Conservation (phyloP, 768 basidiomycete species). For the Pulveroboletus frians region DNA sequence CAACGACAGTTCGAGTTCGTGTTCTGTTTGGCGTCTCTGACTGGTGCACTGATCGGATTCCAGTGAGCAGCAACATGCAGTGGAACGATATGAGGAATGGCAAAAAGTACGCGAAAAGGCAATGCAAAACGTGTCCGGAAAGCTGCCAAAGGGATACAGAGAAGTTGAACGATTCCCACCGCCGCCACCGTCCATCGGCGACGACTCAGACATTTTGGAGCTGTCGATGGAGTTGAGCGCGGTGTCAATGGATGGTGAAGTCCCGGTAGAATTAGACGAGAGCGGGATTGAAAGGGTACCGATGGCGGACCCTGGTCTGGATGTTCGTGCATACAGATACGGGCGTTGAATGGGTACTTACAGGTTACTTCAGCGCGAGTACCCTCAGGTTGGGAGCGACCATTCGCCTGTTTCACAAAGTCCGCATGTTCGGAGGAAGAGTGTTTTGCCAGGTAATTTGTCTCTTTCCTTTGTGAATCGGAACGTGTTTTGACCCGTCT, state of each 20-base stretch:
- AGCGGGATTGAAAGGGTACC: slow-evolving; percentile 84
- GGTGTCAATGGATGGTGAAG: slow-evolving; percentile 65
- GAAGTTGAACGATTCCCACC: slow-evolving; percentile 70
- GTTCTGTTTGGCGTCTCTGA: neutral
- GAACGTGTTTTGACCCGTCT: slow-evolving; percentile 15
- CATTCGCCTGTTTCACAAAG: slow-evolving; percentile 54
- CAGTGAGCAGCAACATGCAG: slow-evolving; percentile 85
- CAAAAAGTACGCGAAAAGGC: slow-evolving; percentile 77
- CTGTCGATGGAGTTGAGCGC: slow-evolving; percentile 86
- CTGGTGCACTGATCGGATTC: slow-evolving; percentile 1
- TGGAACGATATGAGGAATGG: slow-evolving; percentile 87
- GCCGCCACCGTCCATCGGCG: slow-evolving; percentile 67
- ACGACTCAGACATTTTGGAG: slow-evolving; percentile 84
- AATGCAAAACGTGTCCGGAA: slow-evolving; percentile 61
- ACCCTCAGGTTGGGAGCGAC: slow-evolving; percentile 61
- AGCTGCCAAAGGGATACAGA: slow-evolving; percentile 64
- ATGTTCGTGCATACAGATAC: slow-evolving; percentile 49
- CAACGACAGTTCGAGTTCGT: slow-evolving; percentile 80
- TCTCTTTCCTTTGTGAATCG: slow-evolving; percentile 6
- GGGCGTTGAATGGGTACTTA: slow-evolving; percentile 16
- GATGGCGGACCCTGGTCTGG: slow-evolving; percentile 85
- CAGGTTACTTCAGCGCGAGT: slow-evolving; percentile 46
- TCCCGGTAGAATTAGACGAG: slow-evolving; percentile 67
- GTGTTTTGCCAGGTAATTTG: slow-evolving; percentile 77
- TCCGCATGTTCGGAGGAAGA: slow-evolving; percentile 90